Conservation (phyloP, 1,139 yeast species). For the Groenewaldozyma auringiensis region DNA sequence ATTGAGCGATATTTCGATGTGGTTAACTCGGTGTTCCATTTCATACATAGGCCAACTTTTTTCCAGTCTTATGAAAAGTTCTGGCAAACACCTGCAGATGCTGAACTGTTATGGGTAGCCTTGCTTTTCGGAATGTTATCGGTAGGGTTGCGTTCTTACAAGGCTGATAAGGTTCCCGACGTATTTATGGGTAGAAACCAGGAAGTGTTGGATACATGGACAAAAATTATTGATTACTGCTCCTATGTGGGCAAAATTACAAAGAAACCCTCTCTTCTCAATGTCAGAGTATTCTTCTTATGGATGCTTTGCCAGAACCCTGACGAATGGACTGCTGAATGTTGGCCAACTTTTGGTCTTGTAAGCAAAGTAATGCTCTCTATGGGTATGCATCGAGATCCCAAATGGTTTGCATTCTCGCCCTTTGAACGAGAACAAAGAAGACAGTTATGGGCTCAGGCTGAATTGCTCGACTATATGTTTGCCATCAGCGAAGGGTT, state of each 20-base stretch:
- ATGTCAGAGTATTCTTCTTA: conserved; percentile 27
- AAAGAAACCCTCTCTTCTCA: conserved; percentile 28
- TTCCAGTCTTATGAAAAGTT: conserved; percentile 24
- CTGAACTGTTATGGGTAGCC: conserved; percentile 29
- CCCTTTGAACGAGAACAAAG: conserved; percentile 29
- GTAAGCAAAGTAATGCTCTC: conserved; percentile 21
- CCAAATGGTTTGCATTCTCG: conserved; percentile 29
- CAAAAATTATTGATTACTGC: conserved; percentile 26
- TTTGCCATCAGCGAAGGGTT: conserved; percentile 28
- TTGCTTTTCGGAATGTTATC: conserved; percentile 26
- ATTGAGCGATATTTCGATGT: conserved; percentile 26
- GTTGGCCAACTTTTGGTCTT: conserved; percentile 27
- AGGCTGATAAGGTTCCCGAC: conserved; percentile 19
- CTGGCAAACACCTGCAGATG: conserved; percentile 25
- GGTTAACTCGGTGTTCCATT: conserved; percentile 23
- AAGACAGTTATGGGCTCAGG: conserved; percentile 26
- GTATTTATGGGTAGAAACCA: conserved; percentile 11
- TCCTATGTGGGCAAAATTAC: conserved; percentile 26
- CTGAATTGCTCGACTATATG: conserved; percentile 24
- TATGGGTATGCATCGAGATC: conserved; percentile 27
- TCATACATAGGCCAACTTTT: conserved; percentile 28
- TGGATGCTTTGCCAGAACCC: conserved; percentile 27
- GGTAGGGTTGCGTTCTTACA: conserved; percentile 25
- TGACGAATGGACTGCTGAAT: conserved; percentile 23
- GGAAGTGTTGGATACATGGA: conserved; percentile 21